Conservation (phyloP, 1,284 basidiomycete genomes). For the Leucoagaricus sp. region DNA sequence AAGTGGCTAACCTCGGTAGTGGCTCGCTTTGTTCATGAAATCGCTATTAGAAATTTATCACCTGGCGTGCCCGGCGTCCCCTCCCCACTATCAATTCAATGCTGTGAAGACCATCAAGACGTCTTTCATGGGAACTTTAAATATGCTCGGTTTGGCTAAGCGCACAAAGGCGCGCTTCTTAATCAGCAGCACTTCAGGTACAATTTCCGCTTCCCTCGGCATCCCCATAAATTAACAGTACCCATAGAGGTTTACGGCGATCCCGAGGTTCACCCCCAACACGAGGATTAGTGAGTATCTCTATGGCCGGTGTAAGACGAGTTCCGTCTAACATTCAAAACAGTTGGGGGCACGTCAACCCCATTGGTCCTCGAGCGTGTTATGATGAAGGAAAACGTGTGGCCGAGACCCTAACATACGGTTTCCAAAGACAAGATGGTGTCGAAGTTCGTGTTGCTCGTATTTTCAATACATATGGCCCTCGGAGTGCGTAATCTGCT, state of each 20-base stretch:
- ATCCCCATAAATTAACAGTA: slow-evolving; percentile 14
- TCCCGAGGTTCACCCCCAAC: slow-evolving; percentile 95
- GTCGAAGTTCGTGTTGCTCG: slow-evolving; percentile 95
- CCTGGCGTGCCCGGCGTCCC: slow-evolving; percentile 94
- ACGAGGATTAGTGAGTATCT: slow-evolving; percentile 82
- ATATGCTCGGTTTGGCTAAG: slow-evolving; percentile 99
- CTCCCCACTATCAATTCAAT: slow-evolving; percentile 94
- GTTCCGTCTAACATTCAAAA: slow-evolving; percentile 10
- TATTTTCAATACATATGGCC: slow-evolving; percentile 90
- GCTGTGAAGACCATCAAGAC: slow-evolving; percentile 98
- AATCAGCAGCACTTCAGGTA: slow-evolving; percentile 90
- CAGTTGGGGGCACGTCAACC: slow-evolving; percentile 98
- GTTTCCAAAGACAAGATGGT: slow-evolving; percentile 90
- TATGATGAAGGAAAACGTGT: slow-evolving; percentile 99
- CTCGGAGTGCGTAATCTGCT: slow-evolving; percentile 33
- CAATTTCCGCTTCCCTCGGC: slow-evolving; percentile 13
- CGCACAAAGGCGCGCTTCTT: slow-evolving; percentile 96
- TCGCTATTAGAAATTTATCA: slow-evolving; percentile 85
- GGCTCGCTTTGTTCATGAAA: slow-evolving; percentile 15
- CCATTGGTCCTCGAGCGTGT: slow-evolving; percentile 95
- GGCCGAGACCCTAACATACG: slow-evolving; percentile 93
- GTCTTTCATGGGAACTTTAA: slow-evolving; percentile 95
- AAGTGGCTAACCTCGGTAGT: slow-evolving; percentile 32
- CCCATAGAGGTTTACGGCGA: slow-evolving; percentile 91
- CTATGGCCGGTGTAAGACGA: slow-evolving; percentile 11